A percentile compares a stretch with the other conserved stretches of the same genome.
phyloP scores from a whole-genome alignment of 441 rosid genomes.

The Codiaeum variegatum region DNA sequence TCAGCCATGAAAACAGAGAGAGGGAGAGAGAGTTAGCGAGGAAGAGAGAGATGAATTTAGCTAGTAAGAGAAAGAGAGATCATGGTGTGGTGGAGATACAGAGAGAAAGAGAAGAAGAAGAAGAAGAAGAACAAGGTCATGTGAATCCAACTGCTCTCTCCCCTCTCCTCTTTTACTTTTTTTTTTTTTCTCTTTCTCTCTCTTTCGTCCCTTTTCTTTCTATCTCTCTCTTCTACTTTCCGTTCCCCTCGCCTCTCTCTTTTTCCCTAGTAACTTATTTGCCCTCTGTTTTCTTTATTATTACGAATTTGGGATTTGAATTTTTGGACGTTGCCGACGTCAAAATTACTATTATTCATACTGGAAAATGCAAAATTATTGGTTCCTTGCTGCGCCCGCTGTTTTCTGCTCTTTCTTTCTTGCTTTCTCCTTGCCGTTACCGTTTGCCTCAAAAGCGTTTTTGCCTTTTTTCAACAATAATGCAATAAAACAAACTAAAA shows the following conservation, averaged over 20 bases:
- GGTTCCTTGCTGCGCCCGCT: neutral
- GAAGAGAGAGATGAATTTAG: neutral
- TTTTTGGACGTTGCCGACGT: constrained; percentile 13
- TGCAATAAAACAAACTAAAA: neutral
- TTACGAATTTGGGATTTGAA: constrained; percentile 16
- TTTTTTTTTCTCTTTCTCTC: neutral
- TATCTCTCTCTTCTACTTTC: constrained; percentile 35
- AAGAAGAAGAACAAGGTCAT: constrained; percentile 49
- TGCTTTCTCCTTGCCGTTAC: neutral
- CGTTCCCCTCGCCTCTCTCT: constrained; percentile 26
- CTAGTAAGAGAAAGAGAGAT: constrained; percentile 7
- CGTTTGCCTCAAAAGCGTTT: neutral
- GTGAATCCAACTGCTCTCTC: constrained; percentile 55
- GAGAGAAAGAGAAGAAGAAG: constrained; percentile 16
- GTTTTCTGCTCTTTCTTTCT: neutral
- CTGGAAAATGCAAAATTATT: neutral
- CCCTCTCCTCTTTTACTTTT: neutral
- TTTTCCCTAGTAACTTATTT: neutral
- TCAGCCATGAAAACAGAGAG: constrained; percentile 45
- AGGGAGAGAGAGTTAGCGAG: neutral
- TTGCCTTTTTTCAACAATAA: neutral
- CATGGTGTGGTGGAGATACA: constrained; percentile 27
- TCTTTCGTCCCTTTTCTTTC: neutral
- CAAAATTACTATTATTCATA: constrained; percentile 18
- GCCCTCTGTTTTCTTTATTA: constrained; percentile 13